Conservation (phyloP, 1,284 basidiomycete genomes). For the Laetiporus sulphureus region DNA sequence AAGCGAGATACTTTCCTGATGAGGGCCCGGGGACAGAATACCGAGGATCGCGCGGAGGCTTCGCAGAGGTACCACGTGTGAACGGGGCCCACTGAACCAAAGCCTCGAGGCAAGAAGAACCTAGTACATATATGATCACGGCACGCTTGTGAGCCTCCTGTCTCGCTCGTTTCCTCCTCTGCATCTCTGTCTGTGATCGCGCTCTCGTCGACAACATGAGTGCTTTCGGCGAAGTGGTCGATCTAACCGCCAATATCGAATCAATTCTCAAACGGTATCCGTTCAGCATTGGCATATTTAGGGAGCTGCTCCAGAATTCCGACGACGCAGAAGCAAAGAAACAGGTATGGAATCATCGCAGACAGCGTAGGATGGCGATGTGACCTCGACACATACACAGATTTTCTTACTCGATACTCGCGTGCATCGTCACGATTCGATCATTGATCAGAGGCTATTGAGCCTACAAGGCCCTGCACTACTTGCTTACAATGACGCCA, state of each 20-base stretch:
- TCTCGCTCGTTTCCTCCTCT: too few relatives aligned
- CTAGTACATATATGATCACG: too few relatives aligned
- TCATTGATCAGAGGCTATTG: conserved; percentile 26
- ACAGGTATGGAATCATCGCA: conserved; percentile 15
- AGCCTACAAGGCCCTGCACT: conserved; percentile 39
- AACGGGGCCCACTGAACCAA: too few relatives aligned
- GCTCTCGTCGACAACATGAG: too few relatives aligned
- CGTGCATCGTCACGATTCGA: conserved; percentile 18
- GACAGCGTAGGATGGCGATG: background rate
- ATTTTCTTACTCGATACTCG: conserved; percentile 36
- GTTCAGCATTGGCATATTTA: conserved; percentile 34
- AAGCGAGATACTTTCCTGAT: too few relatives aligned
- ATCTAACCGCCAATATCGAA: conserved; percentile 19
- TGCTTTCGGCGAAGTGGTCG: conserved; percentile 14
- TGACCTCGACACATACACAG: conserved; percentile 17
- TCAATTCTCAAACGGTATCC: conserved; percentile 37
- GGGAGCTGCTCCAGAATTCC: conserved; percentile 42
- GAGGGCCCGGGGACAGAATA: too few relatives aligned
- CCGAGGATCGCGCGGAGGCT: too few relatives aligned
- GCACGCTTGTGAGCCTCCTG: too few relatives aligned
- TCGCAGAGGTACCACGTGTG: too few relatives aligned
- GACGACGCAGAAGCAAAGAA: conserved; percentile 33
- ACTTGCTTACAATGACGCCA: conserved; percentile 38
- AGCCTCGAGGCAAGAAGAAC: too few relatives aligned
- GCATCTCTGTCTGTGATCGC: too few relatives aligned